A percentile compares a stretch with the other conserved stretches of the same genome.
Evolutionary conservation across 768 basidiomycete species (phyloP).

Genomic region (Boletus tomentosulus): DNA sequence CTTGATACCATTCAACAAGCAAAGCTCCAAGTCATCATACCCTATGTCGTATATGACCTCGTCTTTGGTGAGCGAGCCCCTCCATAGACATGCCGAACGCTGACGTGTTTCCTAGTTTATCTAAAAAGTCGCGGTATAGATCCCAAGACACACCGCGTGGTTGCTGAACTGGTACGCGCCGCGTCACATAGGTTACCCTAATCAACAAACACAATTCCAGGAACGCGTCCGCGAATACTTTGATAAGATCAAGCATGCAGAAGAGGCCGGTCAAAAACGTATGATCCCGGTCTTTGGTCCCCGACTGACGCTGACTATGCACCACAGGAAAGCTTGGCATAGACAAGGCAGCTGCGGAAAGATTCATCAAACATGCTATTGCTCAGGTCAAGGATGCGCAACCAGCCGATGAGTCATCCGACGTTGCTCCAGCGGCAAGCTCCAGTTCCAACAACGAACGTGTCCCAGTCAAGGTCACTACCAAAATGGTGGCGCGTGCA

Average conservation of each 20-base stretch:
- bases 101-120: conserved; percentile 52
- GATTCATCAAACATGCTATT: conserved; percentile 85
- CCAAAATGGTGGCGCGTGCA: conserved; percentile 69
- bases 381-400: conserved; percentile 46
- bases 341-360: conserved; percentile 74
- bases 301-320: not conserved
- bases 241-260: conserved; percentile 73
- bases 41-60: conserved; percentile 82
- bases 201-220: conserved; percentile 31
- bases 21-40: conserved; percentile 71
- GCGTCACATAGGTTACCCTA: not conserved
- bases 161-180: conserved; percentile 47
- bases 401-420: conserved; percentile 33
- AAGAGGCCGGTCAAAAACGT: conserved; percentile 55
- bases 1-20: conserved; percentile 77
- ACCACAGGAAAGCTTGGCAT: conserved; percentile 42
- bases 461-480: conserved; percentile 56
- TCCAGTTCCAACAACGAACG: conserved; percentile 19
- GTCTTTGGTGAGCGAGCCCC: conserved; percentile 63
- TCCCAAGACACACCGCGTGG: conserved; percentile 71
- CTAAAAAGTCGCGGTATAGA: conserved; percentile 77
- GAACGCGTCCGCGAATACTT: conserved; percentile 78
- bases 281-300: not conserved
- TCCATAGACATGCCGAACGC: not conserved
- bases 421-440: conserved; percentile 1